Base-by-base conservation (phyloP, 306 rosid species). In the Medicago ruthenica region DNA sequence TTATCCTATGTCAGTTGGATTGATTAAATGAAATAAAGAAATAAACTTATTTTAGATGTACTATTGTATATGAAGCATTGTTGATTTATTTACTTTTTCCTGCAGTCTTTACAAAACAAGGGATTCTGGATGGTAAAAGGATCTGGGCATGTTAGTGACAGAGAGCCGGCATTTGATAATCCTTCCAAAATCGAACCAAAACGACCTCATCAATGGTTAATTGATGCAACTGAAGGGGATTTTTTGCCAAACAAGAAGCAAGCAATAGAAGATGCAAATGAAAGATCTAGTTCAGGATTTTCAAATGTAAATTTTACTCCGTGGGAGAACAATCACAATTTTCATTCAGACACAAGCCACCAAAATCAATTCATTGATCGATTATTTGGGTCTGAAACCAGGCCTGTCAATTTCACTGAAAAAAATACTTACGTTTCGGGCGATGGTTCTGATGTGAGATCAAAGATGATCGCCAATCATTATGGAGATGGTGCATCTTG, bases 201-300 rank as follows among this genome's bases (percentile, higher is more conserved):
- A 87, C 92, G 91, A 37, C 73, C 92, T 61, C 93, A 83, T 76
- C 88, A 83, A 72, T 89, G 97, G 94, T 88, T 91, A 83, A 80
- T 86, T 67, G 96, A 91, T 84, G 64, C 85, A 76, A 66, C 83
- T 69, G 92, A 91, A 55, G 62, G 84, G 44, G 91, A 88, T 34
- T 62, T 84, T 73, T 86, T 88, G 63, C 92, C 91, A 47, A 89
- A 83, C 85, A 91, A 93, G 88, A 93, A 89, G 79, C 94, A 86
- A 86, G 90, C 83, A 34, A 71, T 87, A 27, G 86, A 89, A 64
- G 82, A 83, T 86, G 88, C 81, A 73, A 78, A 83, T 78, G 86
- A 85, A 63, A 91, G 87, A 59, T 73, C 87, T 81, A 86, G 82
- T 79, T 79, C 88, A 4, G 89, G 79, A 67, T 45, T 88, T 73